Evolutionary conservation across 192 early-diverging fungal species (phyloP).

Genomic region (Coemansia aciculifera): DNA sequence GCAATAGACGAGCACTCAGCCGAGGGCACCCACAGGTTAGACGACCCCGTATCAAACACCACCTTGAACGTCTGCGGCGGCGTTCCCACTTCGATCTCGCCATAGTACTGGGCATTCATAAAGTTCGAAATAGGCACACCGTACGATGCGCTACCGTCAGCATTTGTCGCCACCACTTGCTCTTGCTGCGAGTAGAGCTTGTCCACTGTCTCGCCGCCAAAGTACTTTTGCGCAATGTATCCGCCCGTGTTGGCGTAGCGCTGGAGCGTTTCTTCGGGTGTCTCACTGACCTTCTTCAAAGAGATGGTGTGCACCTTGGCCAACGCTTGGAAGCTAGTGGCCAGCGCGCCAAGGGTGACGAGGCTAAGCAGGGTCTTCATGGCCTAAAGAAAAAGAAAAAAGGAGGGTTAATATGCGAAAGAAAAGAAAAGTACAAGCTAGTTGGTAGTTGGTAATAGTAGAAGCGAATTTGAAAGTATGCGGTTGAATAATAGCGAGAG

Average conservation of each 20-base stretch:
- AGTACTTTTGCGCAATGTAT: slow-evolving; percentile 80
- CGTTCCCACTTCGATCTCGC: slow-evolving; percentile 81
- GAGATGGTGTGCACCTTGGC: slow-evolving; percentile 34
- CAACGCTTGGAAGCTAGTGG: slow-evolving; percentile 13
- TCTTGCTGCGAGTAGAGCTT: slow-evolving; percentile 46
- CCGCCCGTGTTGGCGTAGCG: slow-evolving; percentile 66
- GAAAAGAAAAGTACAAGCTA: slow-evolving; percentile 3
- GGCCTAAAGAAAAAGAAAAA: neutral
- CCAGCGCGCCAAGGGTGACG: slow-evolving; percentile 41
- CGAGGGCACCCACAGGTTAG: slow-evolving; percentile 96
- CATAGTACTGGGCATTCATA: slow-evolving; percentile 97
- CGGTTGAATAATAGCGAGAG: neutral
- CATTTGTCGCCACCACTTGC: slow-evolving; percentile 54
- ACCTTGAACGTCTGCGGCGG: slow-evolving; percentile 91
- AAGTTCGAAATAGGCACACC: slow-evolving; percentile 86
- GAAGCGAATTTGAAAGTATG: slow-evolving; percentile 5
- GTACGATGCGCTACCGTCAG: slow-evolving; percentile 59
- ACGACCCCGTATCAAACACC: slow-evolving; percentile 92
- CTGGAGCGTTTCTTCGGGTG: slow-evolving; percentile 60
- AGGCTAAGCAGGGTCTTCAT: slow-evolving; percentile 46
- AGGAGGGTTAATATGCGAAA: neutral
- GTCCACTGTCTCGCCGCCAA: slow-evolving; percentile 48
- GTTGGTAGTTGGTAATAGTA: neutral
- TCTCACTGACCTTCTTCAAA: slow-evolving; percentile 69
- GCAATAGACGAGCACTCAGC: slow-evolving; percentile 92